Conservation (phyloP, 75 land plant genomes). For the Isoetes taiwanensis region DNA sequence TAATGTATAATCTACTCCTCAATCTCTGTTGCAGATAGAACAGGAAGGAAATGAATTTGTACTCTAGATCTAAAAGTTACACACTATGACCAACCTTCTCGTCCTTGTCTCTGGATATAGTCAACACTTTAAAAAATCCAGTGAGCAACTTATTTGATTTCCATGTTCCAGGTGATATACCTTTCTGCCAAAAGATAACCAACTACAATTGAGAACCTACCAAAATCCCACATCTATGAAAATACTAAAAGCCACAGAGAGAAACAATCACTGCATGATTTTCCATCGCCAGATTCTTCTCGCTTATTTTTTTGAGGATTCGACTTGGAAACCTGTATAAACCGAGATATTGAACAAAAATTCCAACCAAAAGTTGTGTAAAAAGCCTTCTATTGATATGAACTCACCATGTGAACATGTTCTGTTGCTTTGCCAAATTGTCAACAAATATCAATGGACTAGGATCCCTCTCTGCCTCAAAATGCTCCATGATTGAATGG, state of each 20-base stretch:
- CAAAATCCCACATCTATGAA: too few relatives aligned
- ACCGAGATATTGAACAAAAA: too few relatives aligned
- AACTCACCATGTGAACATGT: conserved; percentile 67
- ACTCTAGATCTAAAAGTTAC: background rate
- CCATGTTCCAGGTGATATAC: conserved; percentile 56
- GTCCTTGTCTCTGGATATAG: conserved; percentile 51
- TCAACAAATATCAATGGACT: conserved; percentile 44
- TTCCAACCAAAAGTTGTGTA: too few relatives aligned
- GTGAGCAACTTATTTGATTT: conserved; percentile 22
- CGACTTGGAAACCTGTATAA: conserved; percentile 53
- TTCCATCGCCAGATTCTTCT: conserved; percentile 59
- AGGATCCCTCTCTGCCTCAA: conserved; percentile 34
- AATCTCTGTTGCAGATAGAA: too few relatives aligned
- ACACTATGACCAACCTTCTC: conserved; percentile 44
- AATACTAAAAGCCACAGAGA: background rate
- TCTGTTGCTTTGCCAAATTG: conserved; percentile 32
- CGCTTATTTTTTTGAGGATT: conserved; percentile 41
- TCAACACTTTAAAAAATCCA: conserved; percentile 58
- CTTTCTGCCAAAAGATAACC: conserved; percentile 30
- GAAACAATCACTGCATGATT: conserved; percentile 65
- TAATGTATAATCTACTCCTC: too few relatives aligned
- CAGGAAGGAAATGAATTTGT: too few relatives aligned
- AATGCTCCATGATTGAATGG: conserved; percentile 33
- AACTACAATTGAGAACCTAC: too few relatives aligned
- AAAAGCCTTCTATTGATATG: too few relatives aligned